Percentiles rank a stretch among this genome's conserved stretches.
Conservation (phyloP, 129 eudicot species). For the Gnaphalium uliginosum region DNA sequence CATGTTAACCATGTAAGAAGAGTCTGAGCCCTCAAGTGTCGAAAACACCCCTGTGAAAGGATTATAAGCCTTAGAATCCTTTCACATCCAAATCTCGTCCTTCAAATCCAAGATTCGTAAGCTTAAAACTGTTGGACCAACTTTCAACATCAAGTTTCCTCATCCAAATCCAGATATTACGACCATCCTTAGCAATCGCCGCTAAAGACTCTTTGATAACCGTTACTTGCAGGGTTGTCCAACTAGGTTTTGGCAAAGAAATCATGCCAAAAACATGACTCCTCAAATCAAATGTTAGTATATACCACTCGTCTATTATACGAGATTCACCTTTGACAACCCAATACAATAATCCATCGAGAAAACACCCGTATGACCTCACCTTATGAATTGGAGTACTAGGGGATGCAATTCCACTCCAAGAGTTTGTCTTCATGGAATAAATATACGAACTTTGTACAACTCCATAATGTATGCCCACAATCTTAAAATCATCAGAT, state of each 20-base stretch:
- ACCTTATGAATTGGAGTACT: not conserved
- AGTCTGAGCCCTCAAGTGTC: not conserved
- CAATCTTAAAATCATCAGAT: not conserved
- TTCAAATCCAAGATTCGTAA: not conserved
- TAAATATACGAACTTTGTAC: not conserved
- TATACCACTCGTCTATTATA: not conserved
- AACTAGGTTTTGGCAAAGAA: not conserved
- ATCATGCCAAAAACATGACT: slow-evolving; percentile 1
- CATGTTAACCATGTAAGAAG: not conserved
- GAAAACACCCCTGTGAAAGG: not conserved
- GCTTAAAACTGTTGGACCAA: not conserved
- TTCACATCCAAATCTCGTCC: not conserved
- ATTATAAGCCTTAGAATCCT: not conserved
- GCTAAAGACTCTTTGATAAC: not conserved
- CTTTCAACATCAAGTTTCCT: not conserved
- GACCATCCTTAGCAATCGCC: not conserved
- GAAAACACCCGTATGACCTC: not conserved
- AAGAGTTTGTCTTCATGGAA: not conserved
- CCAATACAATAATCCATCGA: not conserved
- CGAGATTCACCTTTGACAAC: not conserved
- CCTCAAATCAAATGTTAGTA: not conserved
- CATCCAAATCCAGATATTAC: not conserved
- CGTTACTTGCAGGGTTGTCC: not conserved
- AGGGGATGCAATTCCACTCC: not conserved
- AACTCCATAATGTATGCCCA: not conserved